Percentiles rank a stretch among this genome's conserved stretches.
Evolutionary conservation across 2,329 filamentous ascomycete genomes (phyloP).

Genomic region (Esteya vermicola): DNA sequence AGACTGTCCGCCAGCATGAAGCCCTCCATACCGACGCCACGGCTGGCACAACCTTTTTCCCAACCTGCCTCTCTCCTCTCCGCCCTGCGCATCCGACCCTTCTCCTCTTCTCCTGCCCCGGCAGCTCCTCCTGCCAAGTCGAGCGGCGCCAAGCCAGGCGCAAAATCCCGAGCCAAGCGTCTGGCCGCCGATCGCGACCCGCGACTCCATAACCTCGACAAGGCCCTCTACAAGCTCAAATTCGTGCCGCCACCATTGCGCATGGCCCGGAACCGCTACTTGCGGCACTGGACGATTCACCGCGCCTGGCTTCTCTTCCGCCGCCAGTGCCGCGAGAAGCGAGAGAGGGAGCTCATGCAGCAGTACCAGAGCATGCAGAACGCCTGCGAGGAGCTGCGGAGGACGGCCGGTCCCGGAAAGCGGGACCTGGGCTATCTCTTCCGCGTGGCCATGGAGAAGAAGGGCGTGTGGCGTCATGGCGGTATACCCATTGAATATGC

Average conservation of each 20-base stretch:
- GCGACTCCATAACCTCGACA: conserved; percentile 18
- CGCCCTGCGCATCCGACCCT: not conserved
- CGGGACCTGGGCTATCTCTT: conserved; percentile 61
- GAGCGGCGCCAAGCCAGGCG: not conserved
- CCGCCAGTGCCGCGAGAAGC: conserved; percentile 48
- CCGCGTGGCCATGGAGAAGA: conserved; percentile 81
- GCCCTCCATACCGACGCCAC: too few species aligned
- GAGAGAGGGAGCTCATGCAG: conserved; percentile 59
- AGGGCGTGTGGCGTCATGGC: conserved; percentile 58
- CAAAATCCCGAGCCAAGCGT: not conserved
- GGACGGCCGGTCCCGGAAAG: conserved; percentile 39
- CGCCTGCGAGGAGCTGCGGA: conserved; percentile 73
- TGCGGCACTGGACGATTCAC: conserved; percentile 98
- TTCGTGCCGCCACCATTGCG: conserved; percentile 52
- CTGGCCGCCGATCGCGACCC: conserved; percentile 14
- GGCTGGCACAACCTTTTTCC: too few species aligned
- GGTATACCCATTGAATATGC: conserved; percentile 88
- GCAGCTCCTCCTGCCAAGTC: not conserved
- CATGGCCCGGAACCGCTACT: conserved; percentile 72
- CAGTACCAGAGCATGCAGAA: conserved; percentile 69
- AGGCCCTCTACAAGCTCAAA: conserved; percentile 17
- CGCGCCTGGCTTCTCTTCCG: conserved; percentile 81
- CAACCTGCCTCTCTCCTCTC: not conserved
- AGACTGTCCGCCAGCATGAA: too few species aligned
- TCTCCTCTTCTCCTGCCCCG: not conserved